A percentile compares a stretch with the other conserved stretches of the same genome.
Evolutionary conservation across 768 basidiomycete species (phyloP).

Genomic region (Pleurotus pulmonarius): DNA sequence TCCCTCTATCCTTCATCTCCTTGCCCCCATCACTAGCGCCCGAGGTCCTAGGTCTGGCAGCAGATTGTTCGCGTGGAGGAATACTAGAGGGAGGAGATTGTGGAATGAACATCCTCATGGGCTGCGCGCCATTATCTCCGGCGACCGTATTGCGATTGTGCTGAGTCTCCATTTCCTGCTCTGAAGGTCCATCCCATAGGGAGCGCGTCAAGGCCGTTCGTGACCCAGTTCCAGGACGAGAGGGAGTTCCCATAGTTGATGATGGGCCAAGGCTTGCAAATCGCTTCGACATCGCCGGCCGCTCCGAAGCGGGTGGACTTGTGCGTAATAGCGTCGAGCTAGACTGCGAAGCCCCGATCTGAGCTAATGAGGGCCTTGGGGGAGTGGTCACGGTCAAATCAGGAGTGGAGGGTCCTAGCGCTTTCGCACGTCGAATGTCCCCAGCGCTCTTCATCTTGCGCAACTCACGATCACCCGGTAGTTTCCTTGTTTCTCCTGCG

Average conservation of each 20-base stretch:
- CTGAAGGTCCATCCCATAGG: constrained; percentile 49
- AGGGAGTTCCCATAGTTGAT: constrained; percentile 30
- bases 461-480: constrained; percentile 52
- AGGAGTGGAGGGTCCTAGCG: constrained; percentile 12
- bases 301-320: constrained; percentile 29
- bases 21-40: constrained; percentile 12
- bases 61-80: not conserved
- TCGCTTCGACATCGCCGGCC: constrained; percentile 40
- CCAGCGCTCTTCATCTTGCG: constrained; percentile 88
- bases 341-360: constrained; percentile 61
- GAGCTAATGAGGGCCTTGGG: constrained; percentile 34
- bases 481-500: constrained; percentile 34
- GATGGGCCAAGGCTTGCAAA: constrained; percentile 72
- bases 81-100: constrained; percentile 9
- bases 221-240: constrained; percentile 32
- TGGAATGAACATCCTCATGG: constrained; percentile 13
- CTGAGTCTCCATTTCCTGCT: constrained; percentile 23
- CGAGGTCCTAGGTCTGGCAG: not conserved
- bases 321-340: constrained; percentile 61
- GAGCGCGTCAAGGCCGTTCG: constrained; percentile 41
- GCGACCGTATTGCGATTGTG: constrained; percentile 5
- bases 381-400: constrained; percentile 18
- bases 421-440: constrained; percentile 56
- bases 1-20: constrained; percentile 56
- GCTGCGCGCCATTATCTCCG: constrained; percentile 7